A percentile compares a stretch with the other conserved stretches of the same genome.
Evolutionary conservation across 2,329 filamentous ascomycete species (phyloP).

Genomic region (Metarhizium album): DNA sequence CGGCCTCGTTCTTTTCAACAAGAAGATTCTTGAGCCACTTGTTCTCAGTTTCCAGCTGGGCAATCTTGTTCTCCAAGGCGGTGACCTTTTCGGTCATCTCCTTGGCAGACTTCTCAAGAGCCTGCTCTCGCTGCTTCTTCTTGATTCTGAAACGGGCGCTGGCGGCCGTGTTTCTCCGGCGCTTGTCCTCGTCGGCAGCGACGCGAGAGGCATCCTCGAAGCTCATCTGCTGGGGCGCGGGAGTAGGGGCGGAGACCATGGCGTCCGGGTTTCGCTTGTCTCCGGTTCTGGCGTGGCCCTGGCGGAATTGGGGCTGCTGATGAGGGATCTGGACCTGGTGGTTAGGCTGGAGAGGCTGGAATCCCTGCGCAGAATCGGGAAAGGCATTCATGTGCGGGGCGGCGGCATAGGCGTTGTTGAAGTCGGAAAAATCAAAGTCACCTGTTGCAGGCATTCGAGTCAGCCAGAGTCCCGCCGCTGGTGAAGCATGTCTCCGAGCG

Average conservation of each 20-base stretch:
- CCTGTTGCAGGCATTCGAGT: slow-evolving; percentile 34
- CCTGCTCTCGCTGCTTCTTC: slow-evolving; percentile 91
- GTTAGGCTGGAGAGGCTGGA: slow-evolving; percentile 44
- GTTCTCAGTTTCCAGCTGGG: slow-evolving; percentile 73
- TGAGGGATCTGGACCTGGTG: slow-evolving; percentile 28
- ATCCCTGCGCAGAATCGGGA: slow-evolving; percentile 23
- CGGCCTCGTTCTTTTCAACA: slow-evolving; percentile 67
- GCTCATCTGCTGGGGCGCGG: slow-evolving; percentile 32
- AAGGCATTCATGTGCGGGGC: slow-evolving; percentile 36
- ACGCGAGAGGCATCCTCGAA: slow-evolving; percentile 62
- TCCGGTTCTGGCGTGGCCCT: slow-evolving; percentile 19
- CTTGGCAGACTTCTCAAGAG: slow-evolving; percentile 69
- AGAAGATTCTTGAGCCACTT: slow-evolving; percentile 73
- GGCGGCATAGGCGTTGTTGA: slow-evolving; percentile 39
- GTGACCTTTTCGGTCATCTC: slow-evolving; percentile 74
- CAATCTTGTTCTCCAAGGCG: slow-evolving; percentile 60
- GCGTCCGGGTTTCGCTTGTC: slow-evolving; percentile 38
- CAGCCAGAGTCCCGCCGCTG: slow-evolving; percentile 2
- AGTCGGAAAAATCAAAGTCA: slow-evolving; percentile 48
- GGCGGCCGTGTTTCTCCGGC: slow-evolving; percentile 78
- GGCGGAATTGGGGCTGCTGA: slow-evolving; percentile 24
- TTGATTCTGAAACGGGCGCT: slow-evolving; percentile 85
- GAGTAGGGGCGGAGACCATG: slow-evolving; percentile 13
- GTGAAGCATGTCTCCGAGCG: not conserved
- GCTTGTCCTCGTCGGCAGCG: slow-evolving; percentile 82